Base-by-base conservation (phyloP, 805 yeast genomes). In the Ogataea dorogensis region DNA sequence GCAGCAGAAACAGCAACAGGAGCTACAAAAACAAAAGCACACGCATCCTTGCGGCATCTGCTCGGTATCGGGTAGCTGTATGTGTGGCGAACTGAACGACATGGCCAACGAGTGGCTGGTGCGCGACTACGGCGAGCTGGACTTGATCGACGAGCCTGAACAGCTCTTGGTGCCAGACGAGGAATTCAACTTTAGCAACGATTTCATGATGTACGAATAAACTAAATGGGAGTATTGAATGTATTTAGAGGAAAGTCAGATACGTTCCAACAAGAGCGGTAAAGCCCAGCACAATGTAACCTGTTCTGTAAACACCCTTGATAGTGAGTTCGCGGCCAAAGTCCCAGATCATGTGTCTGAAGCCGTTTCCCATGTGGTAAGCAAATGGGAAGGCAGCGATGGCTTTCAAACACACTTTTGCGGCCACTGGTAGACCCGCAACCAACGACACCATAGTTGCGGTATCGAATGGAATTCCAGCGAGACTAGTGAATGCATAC, bases 261-360 rank as follows among this genome's bases (percentile, higher is more conserved):
- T 73, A 73, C 13, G 86, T 53, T 38, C 95, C 86, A 17, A 79
- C 44, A 24, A 70, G 43, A 21, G 72, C 77, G 16, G 79, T 67
- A 51, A 77, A 67, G 18, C 81, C 97, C 40, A 88, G 61, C 13
- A 87, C 95, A 31, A 76, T 68, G 65, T 86, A 86, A 46, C 96
- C 98, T 23, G 97, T 88, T 67, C 82, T 78, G 78, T 85, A 84
- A 40, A 93, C 96, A 50, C 95, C 97, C 58, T 82, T 77, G 51
- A 86, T 56, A 44, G 88, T 75, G 59, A 91, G 73, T 63, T 82
- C 85, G 50, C 68, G 71, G 61, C 95, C 95, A 36, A 79, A 61
- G 63, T 93, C 98, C 98, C 98, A 93, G 38, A 86, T 58, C 64
- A 91, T 68, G 63, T 93, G 98, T 75, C 98, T 86, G 46, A 91